Evolutionary conservation across 2,329 filamentous ascomycete species (phyloP).

Genomic region (Clarireedia homoeocarpa): DNA sequence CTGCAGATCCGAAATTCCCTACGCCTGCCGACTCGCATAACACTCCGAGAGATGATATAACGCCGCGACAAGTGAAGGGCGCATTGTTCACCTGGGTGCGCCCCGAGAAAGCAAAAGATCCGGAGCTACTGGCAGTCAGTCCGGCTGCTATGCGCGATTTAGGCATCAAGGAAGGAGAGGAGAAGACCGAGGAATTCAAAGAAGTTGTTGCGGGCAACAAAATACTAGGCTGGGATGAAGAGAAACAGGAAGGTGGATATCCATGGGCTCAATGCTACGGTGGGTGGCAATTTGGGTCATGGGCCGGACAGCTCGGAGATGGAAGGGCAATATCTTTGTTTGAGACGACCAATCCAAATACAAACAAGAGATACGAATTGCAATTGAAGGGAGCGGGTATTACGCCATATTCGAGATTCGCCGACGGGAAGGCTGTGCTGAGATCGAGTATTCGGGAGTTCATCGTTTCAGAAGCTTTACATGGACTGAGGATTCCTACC

Average conservation of each 20-base stretch:
- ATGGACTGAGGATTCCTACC: slow-evolving; percentile 77
- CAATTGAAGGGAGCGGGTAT: slow-evolving; percentile 91
- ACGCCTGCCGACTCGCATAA: slow-evolving; percentile 76
- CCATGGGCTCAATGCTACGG: slow-evolving; percentile 99
- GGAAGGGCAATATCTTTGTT: slow-evolving; percentile 92
- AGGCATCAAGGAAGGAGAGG: slow-evolving; percentile 63
- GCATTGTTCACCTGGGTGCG: slow-evolving; percentile 88
- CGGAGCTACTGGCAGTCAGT: slow-evolving; percentile 77
- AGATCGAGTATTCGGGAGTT: slow-evolving; percentile 92
- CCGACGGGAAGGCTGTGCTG: slow-evolving; percentile 89
- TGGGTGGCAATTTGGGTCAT: slow-evolving; percentile 72
- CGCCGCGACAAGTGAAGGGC: slow-evolving; percentile 74
- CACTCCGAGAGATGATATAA: slow-evolving; percentile 67
- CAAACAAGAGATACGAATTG: slow-evolving; percentile 72
- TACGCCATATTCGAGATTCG: slow-evolving; percentile 93
- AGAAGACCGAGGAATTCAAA: slow-evolving; percentile 64
- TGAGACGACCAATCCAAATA: slow-evolving; percentile 69
- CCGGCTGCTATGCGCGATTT: slow-evolving; percentile 71
- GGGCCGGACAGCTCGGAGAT: slow-evolving; percentile 94
- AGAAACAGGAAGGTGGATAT: slow-evolving; percentile 63
- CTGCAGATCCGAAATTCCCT: slow-evolving; percentile 69
- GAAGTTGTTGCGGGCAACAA: slow-evolving; percentile 75
- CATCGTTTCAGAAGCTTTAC: slow-evolving; percentile 79
- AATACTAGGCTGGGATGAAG: slow-evolving; percentile 69
- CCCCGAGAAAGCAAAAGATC: slow-evolving; percentile 62